Evolutionary conservation across 164 flowering plant species (phyloP).

Genomic region (Vitis vinifera): DNA sequence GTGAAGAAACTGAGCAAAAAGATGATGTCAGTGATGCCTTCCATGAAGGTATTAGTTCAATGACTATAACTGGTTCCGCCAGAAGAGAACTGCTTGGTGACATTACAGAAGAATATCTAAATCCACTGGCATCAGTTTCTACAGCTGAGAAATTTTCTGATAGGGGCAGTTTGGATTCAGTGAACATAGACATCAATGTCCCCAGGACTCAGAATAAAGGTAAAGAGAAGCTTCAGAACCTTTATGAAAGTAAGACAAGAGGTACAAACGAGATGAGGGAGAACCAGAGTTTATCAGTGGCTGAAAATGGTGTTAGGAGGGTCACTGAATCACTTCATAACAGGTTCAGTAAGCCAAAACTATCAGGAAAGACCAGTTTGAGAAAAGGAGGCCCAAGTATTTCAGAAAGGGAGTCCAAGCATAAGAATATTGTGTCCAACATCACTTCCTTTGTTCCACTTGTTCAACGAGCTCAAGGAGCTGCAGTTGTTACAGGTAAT

Average conservation of each 20-base stretch:
- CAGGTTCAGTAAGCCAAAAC: constrained; percentile 43
- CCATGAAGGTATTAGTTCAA: constrained; percentile 26
- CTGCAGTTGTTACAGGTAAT: constrained; percentile 55
- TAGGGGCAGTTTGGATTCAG: constrained; percentile 47
- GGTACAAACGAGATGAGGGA: constrained; percentile 38
- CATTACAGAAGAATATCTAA: constrained; percentile 26
- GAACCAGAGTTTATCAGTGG: constrained; percentile 33
- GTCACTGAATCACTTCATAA: constrained; percentile 27
- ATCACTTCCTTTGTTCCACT: constrained; percentile 73
- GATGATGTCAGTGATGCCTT: constrained; percentile 34
- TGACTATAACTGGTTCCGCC: constrained; percentile 17
- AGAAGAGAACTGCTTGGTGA: constrained; percentile 49
- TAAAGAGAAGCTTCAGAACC: constrained; percentile 26
- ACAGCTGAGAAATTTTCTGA: constrained; percentile 28
- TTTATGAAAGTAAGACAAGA: constrained; percentile 23
- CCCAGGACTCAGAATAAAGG: constrained; percentile 23
- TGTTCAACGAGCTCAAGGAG: constrained; percentile 71
- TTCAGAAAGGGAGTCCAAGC: constrained; percentile 38
- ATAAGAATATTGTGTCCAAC: constrained; percentile 72
- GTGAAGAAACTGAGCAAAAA: constrained; percentile 48
- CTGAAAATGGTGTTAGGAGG: constrained; percentile 35
- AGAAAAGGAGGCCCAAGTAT: constrained; percentile 36
- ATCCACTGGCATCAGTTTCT: constrained; percentile 31
- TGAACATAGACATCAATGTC: constrained; percentile 31
- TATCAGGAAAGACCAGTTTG: constrained; percentile 39